phyloP scores from a whole-genome alignment of 208 protist genomes.

The Trypanosoma vivax region DNA sequence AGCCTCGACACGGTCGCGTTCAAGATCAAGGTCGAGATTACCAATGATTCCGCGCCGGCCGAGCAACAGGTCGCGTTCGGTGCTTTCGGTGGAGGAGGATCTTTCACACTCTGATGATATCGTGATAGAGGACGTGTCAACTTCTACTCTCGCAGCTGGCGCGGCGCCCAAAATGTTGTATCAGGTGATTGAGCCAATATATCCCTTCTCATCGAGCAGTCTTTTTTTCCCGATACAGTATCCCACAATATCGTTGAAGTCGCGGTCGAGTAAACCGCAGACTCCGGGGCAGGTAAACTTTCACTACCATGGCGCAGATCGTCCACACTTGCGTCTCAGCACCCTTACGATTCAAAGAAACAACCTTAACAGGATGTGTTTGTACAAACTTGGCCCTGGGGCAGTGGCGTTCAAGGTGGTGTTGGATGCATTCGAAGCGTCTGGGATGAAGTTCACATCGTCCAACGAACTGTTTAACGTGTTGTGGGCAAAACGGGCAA shows the following conservation, averaged over 20 bases:
- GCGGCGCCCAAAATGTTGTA: constrained; percentile 18
- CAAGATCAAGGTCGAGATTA: neutral
- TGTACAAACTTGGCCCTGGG: constrained; percentile 88
- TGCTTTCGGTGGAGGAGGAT: constrained; percentile 1
- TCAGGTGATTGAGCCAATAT: constrained; percentile 52
- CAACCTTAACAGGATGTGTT: constrained; percentile 78
- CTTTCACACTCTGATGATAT: neutral
- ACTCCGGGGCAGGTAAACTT: constrained; percentile 58
- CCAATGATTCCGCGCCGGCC: neutral
- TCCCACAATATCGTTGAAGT: neutral
- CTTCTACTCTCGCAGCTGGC: neutral
- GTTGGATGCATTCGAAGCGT: constrained; percentile 77
- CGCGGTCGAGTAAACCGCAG: constrained; percentile 23
- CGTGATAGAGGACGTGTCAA: neutral
- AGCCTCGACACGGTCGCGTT: neutral
- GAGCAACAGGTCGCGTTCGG: constrained; percentile 4
- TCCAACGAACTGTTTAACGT: constrained; percentile 86
- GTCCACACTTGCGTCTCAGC: constrained; percentile 33
- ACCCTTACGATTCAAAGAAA: constrained; percentile 61
- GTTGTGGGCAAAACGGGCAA: constrained; percentile 88
- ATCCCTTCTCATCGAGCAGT: constrained; percentile 49
- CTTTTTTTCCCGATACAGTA: constrained; percentile 77
- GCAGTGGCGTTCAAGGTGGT: constrained; percentile 89
- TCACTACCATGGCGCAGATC: constrained; percentile 53
- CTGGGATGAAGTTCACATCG: constrained; percentile 78